Base-by-base conservation (phyloP, 2,329 filamentous ascomycete species). In the Beauveria caledonica region DNA sequence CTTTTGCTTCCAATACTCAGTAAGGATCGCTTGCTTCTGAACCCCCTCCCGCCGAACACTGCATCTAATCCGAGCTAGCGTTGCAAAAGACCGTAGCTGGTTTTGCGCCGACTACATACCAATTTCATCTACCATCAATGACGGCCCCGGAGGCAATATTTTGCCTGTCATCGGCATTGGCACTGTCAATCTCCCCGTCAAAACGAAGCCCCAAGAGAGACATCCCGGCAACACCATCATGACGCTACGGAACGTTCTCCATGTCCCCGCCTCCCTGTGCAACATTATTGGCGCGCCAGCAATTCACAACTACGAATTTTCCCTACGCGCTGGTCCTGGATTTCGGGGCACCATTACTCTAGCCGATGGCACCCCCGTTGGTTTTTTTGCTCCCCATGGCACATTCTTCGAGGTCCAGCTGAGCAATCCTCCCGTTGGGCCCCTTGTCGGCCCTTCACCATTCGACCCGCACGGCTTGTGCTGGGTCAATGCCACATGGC, bases 201-300 rank as follows among this genome's bases (percentile, higher is more conserved):
- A 53, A 19, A 13, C n/a, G 10, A 23, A 13, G 1, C 51, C 51
- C 11, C 19, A 42, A 0, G 13, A n/a, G 5, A 27, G 4, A n/a
- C 13, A 40, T 33, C 40, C 10, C 19, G 29, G n/a, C 3, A 23
- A 44, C 19, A 15, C 23, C 25, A 40, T 17, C n/a, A 1, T 62
- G 8, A 52, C 29, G 36, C 51, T 62, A 6, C 49, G 21, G 36
- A 60, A 62, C 39, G 60, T 57, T 23, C 45, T 62, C 3, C 60
- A 62, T 29, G 25, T 29, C 36, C 60, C 60, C 8, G 3, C 13
- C 13, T n/a, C 17, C 29, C 1, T 60, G 11, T 62, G 60, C 39
- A 62, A 62, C 36, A 49, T 62, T 11, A 33, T 62, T 42, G 60
- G 60, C 17, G 10, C 9, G 23, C 55, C 36, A 21, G 36, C 36